phyloP scores from a whole-genome alignment of 805 yeast species.

The Phaffomyces antillensis region DNA sequence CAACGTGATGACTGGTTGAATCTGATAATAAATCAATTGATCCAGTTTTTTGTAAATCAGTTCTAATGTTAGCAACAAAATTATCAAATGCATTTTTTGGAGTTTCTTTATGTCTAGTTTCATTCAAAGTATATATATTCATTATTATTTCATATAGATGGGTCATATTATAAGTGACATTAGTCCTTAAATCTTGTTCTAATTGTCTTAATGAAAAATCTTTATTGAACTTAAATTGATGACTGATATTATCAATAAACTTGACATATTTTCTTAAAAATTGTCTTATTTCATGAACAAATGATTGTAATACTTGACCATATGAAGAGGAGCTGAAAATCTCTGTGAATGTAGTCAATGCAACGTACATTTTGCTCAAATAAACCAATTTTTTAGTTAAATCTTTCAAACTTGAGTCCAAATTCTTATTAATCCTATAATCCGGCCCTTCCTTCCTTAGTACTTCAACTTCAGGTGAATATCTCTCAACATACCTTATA shows the following conservation, averaged over 20 bases:
- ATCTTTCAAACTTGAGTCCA: constrained; percentile 70
- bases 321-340: constrained; percentile 44
- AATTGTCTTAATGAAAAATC: constrained; percentile 53
- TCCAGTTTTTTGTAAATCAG: constrained; percentile 33
- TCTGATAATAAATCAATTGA: constrained; percentile 46
- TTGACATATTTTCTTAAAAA: constrained; percentile 31
- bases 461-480: constrained; percentile 36
- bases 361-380: constrained; percentile 56
- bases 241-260: constrained; percentile 40
- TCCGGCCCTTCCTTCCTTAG: constrained; percentile 62
- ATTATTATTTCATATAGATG: constrained; percentile 54
- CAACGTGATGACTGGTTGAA: constrained; percentile 41
- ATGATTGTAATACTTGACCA: constrained; percentile 70
- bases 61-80: constrained; percentile 35
- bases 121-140: constrained; percentile 41
- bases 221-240: constrained; percentile 40
- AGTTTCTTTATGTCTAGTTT: constrained; percentile 28
- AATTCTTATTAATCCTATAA: constrained; percentile 58
- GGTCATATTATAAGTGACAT: constrained; percentile 33
- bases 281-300: constrained; percentile 53
- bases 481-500: constrained; percentile 59
- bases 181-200: constrained; percentile 40
- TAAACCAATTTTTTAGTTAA: constrained; percentile 53
- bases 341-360: constrained; percentile 54
- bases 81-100: constrained; percentile 32